Evolutionary conservation across 768 basidiomycete genomes (phyloP), one percentile per base, ranked within the genome.

Genomic region (Leccinum ochraceum): DNA sequence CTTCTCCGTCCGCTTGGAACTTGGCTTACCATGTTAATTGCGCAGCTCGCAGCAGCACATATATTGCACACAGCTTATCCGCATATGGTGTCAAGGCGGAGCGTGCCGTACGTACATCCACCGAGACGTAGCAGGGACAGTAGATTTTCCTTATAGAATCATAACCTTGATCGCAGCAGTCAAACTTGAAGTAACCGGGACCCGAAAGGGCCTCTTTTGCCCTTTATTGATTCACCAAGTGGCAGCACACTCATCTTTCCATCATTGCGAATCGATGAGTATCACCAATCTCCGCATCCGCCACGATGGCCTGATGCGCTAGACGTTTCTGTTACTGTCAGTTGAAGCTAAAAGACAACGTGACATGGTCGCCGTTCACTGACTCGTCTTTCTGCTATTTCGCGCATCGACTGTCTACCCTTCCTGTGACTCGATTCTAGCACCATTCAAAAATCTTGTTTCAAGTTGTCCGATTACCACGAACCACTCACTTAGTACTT

Each of bases 331-430:
- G 95, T 97, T 98, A 80, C 75, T 95, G 89, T 30, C 30, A 30
- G 30, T 76, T 96, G 95, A 50, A 98, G 81, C 70, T 98, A 54
- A 54, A 52, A 52, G 59, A 56, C 4, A 66, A 28, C 54, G 26
- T 26, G 0, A 34, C 22, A 57, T 14, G 13, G 36, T 14, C 44
- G 9, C 0, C 32, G 30, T 3, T 32, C 54, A 24, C 50, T 9
- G 46, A 60, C 53, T 60, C 56, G 54, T 46, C 39, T 97, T 56
- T 95, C 95, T 7, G 91, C 89, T 83, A 99, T 87, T 77, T 98
- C 96, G 63, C 91, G 83, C 93, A 99, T 96, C 8, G 95, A 97
- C 75, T 98, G 37, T 98, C 97, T 26, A 99, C 95, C 78, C 95
- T 94, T n/a, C 97, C 97, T 28, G 57, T 59, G 55, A 53, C 46